Evolutionary conservation across 148 eudicot species (phyloP), one percentile per base, ranked within the genome.

Genomic region (Talinum fruticosum): DNA sequence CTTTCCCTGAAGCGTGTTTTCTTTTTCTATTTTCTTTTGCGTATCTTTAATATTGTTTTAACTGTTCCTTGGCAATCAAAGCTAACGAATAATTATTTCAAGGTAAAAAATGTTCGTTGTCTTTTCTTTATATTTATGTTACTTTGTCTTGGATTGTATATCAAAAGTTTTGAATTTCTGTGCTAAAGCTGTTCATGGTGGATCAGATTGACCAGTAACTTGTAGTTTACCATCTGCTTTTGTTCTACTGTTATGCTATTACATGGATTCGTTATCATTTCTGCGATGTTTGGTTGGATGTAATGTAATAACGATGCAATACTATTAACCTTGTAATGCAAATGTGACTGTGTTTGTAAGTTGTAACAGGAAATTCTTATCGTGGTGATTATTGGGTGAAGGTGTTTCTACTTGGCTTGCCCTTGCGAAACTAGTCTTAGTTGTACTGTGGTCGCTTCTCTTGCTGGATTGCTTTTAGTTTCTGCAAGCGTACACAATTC

Each of bases 31-130:
- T 66, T 73, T 77, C 1, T 73, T 35, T 32, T 8, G 6, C 29
- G 38, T 49, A 19, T 37, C 32, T 21, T 67, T 28, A 35, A 66
- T 76, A 66, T 76, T 67, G 44, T 65, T 76, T n/a, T 15, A 8
- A 0, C 54, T 68, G 57, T 35, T 53, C 35, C 24, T 33, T 47
- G 24, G 59, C 29, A 21, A n/a, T 36, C 51, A 62, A 24, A 38
- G 36, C 13, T 15, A 38, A 41, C 6, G 21, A n/a, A 24, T 30
- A 70, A 70, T 37, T 69, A 53, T 28, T 53, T 21, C 8, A 51
- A 41, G 67, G 51, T 21, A 57, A 69, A 28, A 34, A 7, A 26
- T 54, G 30, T 69, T 53, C 1, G 10, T 8, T 59, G 15, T 19
- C 10, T 59, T 29, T 28, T 51, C 4, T 51, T 0, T 0, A 21